Evolutionary conservation across 2,329 filamentous ascomycete genomes (phyloP), one percentile per base, ranked within the genome.

Genomic region (Colletotrichum spaethianum): DNA sequence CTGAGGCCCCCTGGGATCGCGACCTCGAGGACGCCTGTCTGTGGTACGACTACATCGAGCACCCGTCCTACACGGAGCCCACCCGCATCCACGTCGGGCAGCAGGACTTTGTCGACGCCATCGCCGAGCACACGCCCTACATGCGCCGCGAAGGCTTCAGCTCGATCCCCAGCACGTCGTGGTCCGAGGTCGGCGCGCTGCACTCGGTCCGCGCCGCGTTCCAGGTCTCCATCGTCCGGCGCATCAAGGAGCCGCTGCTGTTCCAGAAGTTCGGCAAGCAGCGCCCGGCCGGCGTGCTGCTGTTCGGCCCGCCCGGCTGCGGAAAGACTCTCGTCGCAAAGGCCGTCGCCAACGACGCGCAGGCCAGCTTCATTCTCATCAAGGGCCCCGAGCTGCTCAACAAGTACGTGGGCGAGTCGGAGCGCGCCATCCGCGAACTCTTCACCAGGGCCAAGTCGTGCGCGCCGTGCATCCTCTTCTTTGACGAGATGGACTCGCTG

Each of bases 361-460:
- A 96, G 80, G 96, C 96, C 59, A 98, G 98, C 82, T 99, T 99
- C 85, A 99, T 99, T 82, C 95, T 94, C 63, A 94, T 99, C 83
- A 98, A 98, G 82, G 96, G 96, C 0, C 96, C 96, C 0, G 96
- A 99, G 80, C 87, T 99, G 12, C 89, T 99, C 56, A 98, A 98
- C 86, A 99, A 98, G 83, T 99, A 96, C 80, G 95, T 99, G 12
- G 96, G 96, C 75, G 96, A 99, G 82, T 97, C 94, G 8, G 96
- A 99, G 83, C 93, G 96, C 14, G 94, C 95, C 0, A 93, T 99
- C 1, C 92, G 96, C 28, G 94, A 97, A 80, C 93, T 98, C 0
- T 99, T 99, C 82, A 90, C 92, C 74, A 92, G 96, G 20, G 96
- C 96, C 0, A 90, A 95, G 63, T 93, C 93, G 0, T 96, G 93